These are phyloP conservation scores for Misopates orontium DNA, from an alignment of 257 asterid genomes.

Conservation along the genomic window DNA sequence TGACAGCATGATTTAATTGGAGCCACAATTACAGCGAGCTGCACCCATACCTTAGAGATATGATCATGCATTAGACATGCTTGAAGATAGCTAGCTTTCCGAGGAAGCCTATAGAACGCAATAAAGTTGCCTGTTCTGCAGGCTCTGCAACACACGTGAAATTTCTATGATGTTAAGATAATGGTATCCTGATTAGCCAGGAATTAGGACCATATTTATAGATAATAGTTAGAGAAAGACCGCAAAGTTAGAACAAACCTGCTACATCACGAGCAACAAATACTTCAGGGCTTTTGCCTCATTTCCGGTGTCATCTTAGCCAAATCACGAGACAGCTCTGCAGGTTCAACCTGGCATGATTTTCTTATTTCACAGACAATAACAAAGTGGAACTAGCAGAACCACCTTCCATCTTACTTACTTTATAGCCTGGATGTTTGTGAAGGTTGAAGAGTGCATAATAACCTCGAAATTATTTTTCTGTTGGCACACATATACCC, in stretches of 20 bases:
- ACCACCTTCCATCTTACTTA: constrained; percentile 51
- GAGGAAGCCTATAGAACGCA: constrained; percentile 94
- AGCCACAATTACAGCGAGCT: constrained; percentile 11
- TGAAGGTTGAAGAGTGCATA: constrained; percentile 98
- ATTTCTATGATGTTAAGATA: constrained; percentile 18
- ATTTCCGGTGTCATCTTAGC: constrained; percentile 95
- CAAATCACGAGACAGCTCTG: constrained; percentile 96
- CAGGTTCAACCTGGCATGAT: constrained; percentile 97
- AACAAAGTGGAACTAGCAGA: constrained; percentile 32
- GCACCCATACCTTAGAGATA: constrained; percentile 81
- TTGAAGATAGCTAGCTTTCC: constrained; percentile 89
- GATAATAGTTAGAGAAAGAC: not conserved
- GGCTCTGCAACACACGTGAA: constrained; percentile 65
- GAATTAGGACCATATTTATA: not conserved
- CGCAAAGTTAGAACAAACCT: constrained; percentile 49
- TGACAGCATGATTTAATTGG: constrained; percentile 7
- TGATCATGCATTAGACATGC: constrained; percentile 99
- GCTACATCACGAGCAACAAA: constrained; percentile 97
- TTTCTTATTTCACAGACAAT: constrained; percentile 46
- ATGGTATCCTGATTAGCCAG: constrained; percentile 9
- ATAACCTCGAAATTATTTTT: constrained; percentile 95
- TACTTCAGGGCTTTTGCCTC: constrained; percentile 87
- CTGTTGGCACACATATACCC: constrained; percentile 74
- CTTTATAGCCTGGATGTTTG: constrained; percentile 98
- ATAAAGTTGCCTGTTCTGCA: constrained; percentile 90